Evolutionary conservation across 441 rosid genomes (phyloP), one percentile per base, ranked within the genome.

Genomic region (Pelargonium cotyledonis): DNA sequence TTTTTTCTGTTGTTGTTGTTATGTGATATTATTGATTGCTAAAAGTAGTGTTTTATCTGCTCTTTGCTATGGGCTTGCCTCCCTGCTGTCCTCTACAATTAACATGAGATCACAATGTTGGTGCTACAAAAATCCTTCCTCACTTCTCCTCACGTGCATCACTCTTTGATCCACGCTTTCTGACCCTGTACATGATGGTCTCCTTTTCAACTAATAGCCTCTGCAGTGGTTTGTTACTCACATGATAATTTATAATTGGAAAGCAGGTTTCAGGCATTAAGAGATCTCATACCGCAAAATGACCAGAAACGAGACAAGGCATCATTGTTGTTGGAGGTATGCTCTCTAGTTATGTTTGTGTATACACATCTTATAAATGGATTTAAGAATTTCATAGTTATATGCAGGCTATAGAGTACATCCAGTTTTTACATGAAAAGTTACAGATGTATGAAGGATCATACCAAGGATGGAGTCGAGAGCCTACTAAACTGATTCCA

Each of bases 281-380:
- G 88, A 80, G 79, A 83, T 71, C 74, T 85, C 16, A 85, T 87
- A 55, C 89, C 91, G 66, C 87, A 78, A 68, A 83, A 79, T 77
- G 91, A 87, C 77, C 86, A 83, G 51, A 87, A 85, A 75, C 82
- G 84, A 66, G 91, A 85, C 70, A 87, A 85, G 76, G 88, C 89
- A 31, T 85, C 89, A 3, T 78, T 87, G 71, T 77, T 83, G 40
- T 75, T 85, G 44, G 91, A 87, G 87, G 89, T 85, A 72, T 26
- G 71, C 16, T 18, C 1, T 62, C 40, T 23, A 18, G 10, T 41
- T 63, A 57, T 23, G 26, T 16, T 8, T 23, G 11, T 16, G 21
- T 16, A 2, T 16, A 5, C 63, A 9, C 10, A 8, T 65, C 12
- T 43, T 31, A 1, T 44, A 31, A 14, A 35, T 66, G 44, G 5